Conservation (phyloP, 2,329 filamentous ascomycete species). For the Aphanocladium album region DNA sequence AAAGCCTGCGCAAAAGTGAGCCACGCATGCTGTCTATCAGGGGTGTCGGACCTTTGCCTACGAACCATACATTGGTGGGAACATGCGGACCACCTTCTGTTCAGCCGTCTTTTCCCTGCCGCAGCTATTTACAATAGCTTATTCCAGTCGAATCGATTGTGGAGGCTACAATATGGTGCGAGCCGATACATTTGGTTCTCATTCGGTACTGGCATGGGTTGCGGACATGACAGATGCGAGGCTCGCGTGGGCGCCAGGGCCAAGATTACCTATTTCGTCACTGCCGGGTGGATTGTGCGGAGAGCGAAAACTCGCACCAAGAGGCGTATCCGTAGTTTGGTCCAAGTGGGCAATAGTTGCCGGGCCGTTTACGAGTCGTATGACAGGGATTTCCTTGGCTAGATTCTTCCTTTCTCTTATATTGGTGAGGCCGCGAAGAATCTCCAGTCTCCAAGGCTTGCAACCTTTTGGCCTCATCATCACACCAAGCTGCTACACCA, state of each 20-base stretch:
- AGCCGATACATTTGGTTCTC: not conserved
- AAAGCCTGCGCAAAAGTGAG: not conserved
- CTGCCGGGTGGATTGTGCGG: not conserved
- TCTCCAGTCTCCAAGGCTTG: not conserved
- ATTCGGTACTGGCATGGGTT: not conserved
- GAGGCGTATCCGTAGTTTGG: not conserved
- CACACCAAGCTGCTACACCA: not conserved
- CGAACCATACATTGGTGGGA: not conserved
- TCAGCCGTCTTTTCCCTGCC: not conserved
- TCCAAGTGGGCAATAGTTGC: not conserved
- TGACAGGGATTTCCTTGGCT: not conserved
- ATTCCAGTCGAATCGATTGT: no score
- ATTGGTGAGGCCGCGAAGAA: not conserved
- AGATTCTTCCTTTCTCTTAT: not conserved
- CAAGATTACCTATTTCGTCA: not conserved
- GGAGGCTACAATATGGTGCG: no score
- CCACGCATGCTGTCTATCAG: not conserved
- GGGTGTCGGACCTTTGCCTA: not conserved
- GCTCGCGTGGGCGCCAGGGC: not conserved
- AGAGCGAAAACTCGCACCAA: not conserved
- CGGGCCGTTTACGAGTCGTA: not conserved
- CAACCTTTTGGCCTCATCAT: not conserved
- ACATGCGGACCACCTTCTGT: not conserved
- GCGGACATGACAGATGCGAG: not conserved
- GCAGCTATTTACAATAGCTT: not conserved